phyloP scores from a whole-genome alignment of 2,329 filamentous ascomycete species.

The Aspergillus cejpii region DNA sequence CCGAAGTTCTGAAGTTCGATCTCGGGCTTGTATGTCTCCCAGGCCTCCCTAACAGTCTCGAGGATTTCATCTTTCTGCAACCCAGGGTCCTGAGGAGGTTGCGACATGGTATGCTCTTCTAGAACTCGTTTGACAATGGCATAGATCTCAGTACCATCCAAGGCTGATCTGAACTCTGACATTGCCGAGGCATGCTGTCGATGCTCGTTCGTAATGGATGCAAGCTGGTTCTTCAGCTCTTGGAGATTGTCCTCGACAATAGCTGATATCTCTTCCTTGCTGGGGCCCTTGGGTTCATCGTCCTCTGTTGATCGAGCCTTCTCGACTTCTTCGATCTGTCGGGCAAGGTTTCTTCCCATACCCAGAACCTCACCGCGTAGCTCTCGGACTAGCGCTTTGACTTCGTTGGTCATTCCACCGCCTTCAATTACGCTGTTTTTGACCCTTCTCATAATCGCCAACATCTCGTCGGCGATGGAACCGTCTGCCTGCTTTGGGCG shows the following conservation, averaged over 20 bases:
- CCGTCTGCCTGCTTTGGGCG: slow-evolving; percentile 41
- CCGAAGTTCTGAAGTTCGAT: slow-evolving; percentile 86
- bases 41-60: slow-evolving; percentile 78
- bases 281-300: slow-evolving; percentile 44
- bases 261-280: slow-evolving; percentile 63
- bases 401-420: slow-evolving; percentile 82
- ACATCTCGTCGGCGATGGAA: slow-evolving; percentile 64
- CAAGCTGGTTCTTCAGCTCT: slow-evolving; percentile 78
- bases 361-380: slow-evolving; percentile 86
- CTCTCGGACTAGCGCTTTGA: slow-evolving; percentile 84
- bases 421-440: slow-evolving; percentile 87
- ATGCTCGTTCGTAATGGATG: slow-evolving; percentile 69
- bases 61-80: slow-evolving; percentile 77
- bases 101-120: slow-evolving; percentile 52
- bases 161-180: slow-evolving; percentile 53
- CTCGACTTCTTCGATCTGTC: slow-evolving; percentile 62
- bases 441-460: slow-evolving; percentile 75
- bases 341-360: slow-evolving; percentile 86
- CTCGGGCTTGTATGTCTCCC: slow-evolving; percentile 90
- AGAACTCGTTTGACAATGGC: slow-evolving; percentile 72
- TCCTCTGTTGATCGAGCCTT: slow-evolving; percentile 41
- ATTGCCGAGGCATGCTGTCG: slow-evolving; percentile 62
- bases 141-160: slow-evolving; percentile 81
- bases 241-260: slow-evolving; percentile 75
- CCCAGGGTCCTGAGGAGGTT: slow-evolving; percentile 48